These are phyloP conservation scores for Fusarium floridanum DNA, from an alignment of 2,329 filamentous ascomycete genomes.

Conservation along the genomic window DNA sequence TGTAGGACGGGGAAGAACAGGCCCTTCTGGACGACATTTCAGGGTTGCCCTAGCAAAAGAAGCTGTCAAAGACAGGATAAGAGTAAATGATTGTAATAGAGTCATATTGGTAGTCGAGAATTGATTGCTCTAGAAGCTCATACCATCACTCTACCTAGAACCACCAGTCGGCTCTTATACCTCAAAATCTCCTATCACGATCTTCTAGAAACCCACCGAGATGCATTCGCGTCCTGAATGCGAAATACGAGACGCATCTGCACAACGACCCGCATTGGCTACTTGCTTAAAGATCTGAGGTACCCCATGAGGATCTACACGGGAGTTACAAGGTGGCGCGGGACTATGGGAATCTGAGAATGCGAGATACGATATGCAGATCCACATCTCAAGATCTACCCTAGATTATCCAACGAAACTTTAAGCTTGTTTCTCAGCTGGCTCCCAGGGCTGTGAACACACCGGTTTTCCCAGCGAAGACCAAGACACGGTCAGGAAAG, in stretches of 20 bases:
- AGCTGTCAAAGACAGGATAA: not conserved
- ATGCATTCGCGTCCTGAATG: constrained; percentile 3
- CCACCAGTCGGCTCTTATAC: constrained; percentile 3
- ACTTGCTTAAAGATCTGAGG: not conserved
- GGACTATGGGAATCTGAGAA: constrained; percentile 20
- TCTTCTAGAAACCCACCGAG: not conserved
- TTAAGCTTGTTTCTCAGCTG: not conserved
- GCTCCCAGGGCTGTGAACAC: not conserved
- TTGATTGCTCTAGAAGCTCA: not conserved
- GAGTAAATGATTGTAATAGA: not conserved
- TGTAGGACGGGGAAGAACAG: constrained; percentile 50
- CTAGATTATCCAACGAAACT: not conserved
- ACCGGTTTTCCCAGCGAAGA: not conserved
- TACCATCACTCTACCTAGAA: not conserved
- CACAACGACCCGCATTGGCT: not conserved
- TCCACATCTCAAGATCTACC: constrained; percentile 13
- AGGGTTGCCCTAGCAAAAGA: constrained; percentile 28
- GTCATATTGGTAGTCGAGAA: constrained; percentile 11
- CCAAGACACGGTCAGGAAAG: not conserved
- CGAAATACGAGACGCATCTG: constrained; percentile 23
- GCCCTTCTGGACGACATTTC: constrained; percentile 47
- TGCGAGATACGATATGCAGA: constrained; percentile 31
- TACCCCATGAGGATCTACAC: constrained; percentile 23
- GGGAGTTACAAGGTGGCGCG: constrained; percentile 15
- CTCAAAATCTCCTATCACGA: too few species aligned